phyloP scores from a whole-genome alignment of 805 yeast genomes.

The Starmerella asiatica region DNA sequence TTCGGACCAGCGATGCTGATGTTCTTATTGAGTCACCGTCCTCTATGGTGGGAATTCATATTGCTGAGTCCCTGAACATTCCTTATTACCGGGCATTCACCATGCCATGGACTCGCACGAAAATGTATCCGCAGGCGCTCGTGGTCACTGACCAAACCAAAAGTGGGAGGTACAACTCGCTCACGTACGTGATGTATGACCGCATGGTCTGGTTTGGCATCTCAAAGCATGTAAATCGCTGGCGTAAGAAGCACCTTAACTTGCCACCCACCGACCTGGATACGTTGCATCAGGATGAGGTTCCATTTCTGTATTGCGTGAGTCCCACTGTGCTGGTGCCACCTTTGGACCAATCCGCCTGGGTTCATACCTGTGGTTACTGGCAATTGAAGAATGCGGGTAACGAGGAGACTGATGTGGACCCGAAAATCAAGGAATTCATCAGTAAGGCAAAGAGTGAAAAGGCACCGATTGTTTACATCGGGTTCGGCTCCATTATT shows the following conservation, averaged over 20 bases:
- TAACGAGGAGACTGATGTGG: conserved; percentile 33
- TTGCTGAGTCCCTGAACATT: conserved; percentile 79
- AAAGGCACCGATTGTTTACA: conserved; percentile 63
- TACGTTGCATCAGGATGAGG: conserved; percentile 56
- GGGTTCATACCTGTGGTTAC: conserved; percentile 93
- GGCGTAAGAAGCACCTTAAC: conserved; percentile 61
- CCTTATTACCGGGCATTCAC: conserved; percentile 93
- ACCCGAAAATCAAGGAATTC: conserved; percentile 43
- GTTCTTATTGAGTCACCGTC: conserved; percentile 89
- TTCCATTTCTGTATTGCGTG: conserved; percentile 80
- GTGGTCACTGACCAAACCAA: conserved; percentile 85
- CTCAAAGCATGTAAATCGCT: conserved; percentile 68
- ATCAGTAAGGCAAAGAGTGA: conserved; percentile 47
- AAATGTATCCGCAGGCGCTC: conserved; percentile 94
- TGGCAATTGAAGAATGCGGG: conserved; percentile 65
- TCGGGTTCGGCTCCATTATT: conserved; percentile 93
- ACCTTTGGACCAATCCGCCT: conserved; percentile 81
- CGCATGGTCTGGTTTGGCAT: conserved; percentile 90
- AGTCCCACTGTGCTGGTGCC: conserved; percentile 86
- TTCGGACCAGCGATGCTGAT: conserved; percentile 54
- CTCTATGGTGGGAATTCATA: conserved; percentile 89
- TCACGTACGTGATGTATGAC: conserved; percentile 88
- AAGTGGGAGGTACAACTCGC: conserved; percentile 84
- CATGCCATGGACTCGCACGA: conserved; percentile 96
- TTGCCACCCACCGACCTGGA: conserved; percentile 59